Evolutionary conservation across 129 eudicot genomes (phyloP).

Genomic region (Chrysanthemum makinoi): DNA sequence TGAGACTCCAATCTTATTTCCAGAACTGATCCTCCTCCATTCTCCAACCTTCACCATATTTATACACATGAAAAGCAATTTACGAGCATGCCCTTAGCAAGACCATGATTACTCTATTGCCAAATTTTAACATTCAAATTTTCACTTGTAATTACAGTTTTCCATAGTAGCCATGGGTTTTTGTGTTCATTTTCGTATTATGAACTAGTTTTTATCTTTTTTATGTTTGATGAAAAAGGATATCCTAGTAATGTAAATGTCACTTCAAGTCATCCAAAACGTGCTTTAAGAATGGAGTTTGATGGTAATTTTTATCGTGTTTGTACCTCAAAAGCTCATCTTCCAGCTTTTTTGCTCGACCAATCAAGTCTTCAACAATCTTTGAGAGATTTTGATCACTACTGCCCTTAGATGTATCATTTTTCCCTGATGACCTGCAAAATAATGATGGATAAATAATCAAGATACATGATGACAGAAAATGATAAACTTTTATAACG

Average conservation of each 20-base stretch:
- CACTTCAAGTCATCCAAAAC: neutral
- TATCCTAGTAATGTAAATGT: neutral
- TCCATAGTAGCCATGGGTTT: neutral
- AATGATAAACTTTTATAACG: constrained; percentile 8
- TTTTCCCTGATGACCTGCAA: constrained; percentile 46
- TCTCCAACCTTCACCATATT: constrained; percentile 53
- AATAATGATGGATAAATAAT: constrained; percentile 8
- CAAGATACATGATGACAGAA: neutral
- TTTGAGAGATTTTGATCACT: constrained; percentile 33
- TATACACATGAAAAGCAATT: neutral
- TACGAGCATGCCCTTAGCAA: neutral
- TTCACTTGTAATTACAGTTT: neutral
- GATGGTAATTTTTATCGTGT: neutral
- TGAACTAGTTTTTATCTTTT: neutral
- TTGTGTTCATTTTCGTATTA: neutral
- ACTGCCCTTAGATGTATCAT: constrained; percentile 33
- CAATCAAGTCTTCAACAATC: constrained; percentile 41
- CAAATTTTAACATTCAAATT: neutral
- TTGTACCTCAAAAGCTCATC: constrained; percentile 50
- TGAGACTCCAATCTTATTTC: constrained; percentile 60
- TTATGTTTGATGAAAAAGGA: neutral
- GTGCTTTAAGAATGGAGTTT: neutral
- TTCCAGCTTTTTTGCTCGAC: constrained; percentile 50
- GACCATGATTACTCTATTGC: neutral
- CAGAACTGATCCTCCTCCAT: constrained; percentile 47